phyloP scores from a whole-genome alignment of 2,329 filamentous ascomycete species.

The Pseudogymnoascus sp. region DNA sequence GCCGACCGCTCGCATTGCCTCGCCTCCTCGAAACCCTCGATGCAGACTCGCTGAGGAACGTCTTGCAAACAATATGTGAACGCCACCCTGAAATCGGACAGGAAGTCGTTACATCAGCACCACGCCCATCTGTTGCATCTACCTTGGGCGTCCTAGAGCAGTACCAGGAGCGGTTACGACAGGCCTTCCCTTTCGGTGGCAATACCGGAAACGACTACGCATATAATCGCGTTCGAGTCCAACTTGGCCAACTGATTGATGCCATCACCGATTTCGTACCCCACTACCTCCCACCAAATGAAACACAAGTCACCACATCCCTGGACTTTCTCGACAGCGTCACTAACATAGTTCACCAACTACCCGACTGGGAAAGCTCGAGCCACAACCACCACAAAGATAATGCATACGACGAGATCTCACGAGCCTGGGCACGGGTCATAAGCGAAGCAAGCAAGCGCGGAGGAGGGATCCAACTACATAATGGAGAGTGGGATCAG shows the following conservation, averaged over 20 bases:
- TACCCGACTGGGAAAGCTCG: conserved; percentile 86
- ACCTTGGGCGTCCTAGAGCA: conserved; percentile 72
- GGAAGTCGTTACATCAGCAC: conserved; percentile 76
- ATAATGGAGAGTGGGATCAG: conserved; percentile 89
- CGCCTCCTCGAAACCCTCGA: conserved; percentile 93
- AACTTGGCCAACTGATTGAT: conserved; percentile 72
- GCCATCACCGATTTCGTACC: conserved; percentile 90
- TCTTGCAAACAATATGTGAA: conserved; percentile 88
- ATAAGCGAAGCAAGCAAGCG: conserved; percentile 86
- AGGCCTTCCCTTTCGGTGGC: conserved; percentile 77
- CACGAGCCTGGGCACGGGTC: conserved; percentile 85
- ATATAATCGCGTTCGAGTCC: conserved; percentile 84
- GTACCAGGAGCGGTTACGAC: conserved; percentile 72
- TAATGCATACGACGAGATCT: conserved; percentile 92
- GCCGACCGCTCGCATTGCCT: conserved; percentile 56
- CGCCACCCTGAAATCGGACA: conserved; percentile 77
- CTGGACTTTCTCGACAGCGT: conserved; percentile 83
- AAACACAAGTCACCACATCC: conserved; percentile 74
- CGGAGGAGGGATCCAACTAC: conserved; percentile 80
- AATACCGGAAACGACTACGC: conserved; percentile 83
- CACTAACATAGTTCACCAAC: conserved; percentile 79
- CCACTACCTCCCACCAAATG: conserved; percentile 87
- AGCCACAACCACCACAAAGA: conserved; percentile 89
- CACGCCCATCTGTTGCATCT: conserved; percentile 75
- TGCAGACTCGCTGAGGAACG: conserved; percentile 70